phyloP scores from a whole-genome alignment of 2,329 filamentous ascomycete species.

The Penicillium sp. region DNA sequence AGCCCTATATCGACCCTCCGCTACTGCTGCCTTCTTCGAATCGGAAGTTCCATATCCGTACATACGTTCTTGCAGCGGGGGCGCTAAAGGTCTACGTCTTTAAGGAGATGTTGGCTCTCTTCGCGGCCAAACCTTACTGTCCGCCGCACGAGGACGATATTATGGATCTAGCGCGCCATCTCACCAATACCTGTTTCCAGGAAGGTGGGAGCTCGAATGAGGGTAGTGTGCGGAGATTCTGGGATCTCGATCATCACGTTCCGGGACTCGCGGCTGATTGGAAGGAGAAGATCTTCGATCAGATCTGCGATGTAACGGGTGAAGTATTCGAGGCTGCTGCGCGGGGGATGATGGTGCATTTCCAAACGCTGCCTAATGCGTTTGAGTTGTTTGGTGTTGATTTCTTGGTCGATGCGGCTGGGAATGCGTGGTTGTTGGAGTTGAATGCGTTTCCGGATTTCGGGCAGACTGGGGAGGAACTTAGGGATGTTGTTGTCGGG shows the following conservation, averaged over 20 bases:
- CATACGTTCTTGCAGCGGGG: constrained; percentile 79
- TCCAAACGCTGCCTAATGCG: constrained; percentile 79
- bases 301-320: constrained; percentile 68
- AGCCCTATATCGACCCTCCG: constrained; percentile 88
- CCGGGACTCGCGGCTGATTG: constrained; percentile 35
- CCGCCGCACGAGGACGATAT: constrained; percentile 51
- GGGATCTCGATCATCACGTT: constrained; percentile 53
- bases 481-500: constrained; percentile 62
- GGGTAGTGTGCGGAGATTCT: constrained; percentile 69
- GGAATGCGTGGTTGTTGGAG: constrained; percentile 72
- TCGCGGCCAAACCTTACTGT: constrained; percentile 69
- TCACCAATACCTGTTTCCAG: constrained; percentile 96
- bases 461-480: constrained; percentile 74
- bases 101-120: constrained; percentile 85
- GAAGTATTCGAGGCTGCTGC: constrained; percentile 85
- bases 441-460: constrained; percentile 97
- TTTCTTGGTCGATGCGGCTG: constrained; percentile 68
- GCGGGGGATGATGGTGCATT: constrained; percentile 77
- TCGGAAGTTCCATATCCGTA: constrained; percentile 91
- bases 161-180: constrained; percentile 64
- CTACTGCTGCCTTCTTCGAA: constrained; percentile 63
- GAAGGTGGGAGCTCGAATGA: constrained; percentile 50
- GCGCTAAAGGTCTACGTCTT: constrained; percentile 80
- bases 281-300: constrained; percentile 61
- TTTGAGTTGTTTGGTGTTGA: constrained; percentile 93